Percentiles rank a stretch among this genome's conserved stretches.
Evolutionary conservation across 2,329 filamentous ascomycete species (phyloP).

Genomic region (Talaromyces verruculosus): DNA sequence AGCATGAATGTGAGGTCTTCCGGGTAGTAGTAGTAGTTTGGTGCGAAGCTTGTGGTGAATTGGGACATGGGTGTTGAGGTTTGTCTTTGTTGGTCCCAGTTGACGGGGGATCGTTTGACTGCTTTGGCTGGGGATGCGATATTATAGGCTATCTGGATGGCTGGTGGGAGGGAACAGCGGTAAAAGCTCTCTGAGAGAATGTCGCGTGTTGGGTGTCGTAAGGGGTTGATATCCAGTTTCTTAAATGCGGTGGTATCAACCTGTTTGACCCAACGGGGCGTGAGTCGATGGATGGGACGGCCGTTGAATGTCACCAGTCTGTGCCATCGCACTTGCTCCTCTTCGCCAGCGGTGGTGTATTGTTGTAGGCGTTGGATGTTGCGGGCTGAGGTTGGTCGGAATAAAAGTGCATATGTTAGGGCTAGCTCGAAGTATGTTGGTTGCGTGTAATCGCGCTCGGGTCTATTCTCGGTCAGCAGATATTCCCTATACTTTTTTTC

Average conservation of each 20-base stretch:
- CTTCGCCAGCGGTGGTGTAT: constrained; percentile 6
- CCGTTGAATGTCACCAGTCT: background rate
- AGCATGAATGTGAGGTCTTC: constrained; percentile 19
- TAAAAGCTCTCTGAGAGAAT: constrained; percentile 17
- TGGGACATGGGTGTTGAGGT: constrained; percentile 8
- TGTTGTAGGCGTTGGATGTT: background rate
- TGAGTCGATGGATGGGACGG: constrained; percentile 1
- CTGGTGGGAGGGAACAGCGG: constrained; percentile 12
- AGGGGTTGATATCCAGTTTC: constrained; percentile 4
- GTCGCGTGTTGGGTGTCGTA: background rate
- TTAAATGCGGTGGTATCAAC: background rate
- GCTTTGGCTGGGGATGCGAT: background rate
- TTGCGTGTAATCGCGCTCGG: constrained; percentile 1
- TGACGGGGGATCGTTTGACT: background rate
- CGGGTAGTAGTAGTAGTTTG: constrained; percentile 6
- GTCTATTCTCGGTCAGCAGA: constrained; percentile 1
- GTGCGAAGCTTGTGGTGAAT: background rate
- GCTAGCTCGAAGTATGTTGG: constrained; percentile 12
- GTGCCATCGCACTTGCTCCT: constrained; percentile 1
- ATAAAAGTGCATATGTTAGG: constrained; percentile 18
- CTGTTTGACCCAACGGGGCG: background rate
- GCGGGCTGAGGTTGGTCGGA: constrained; percentile 14
- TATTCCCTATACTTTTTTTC: background rate
- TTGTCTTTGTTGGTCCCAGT: constrained; percentile 1
- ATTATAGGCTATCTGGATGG: background rate